These are phyloP conservation scores for Alnus glutinosa DNA, from an alignment of 306 rosid genomes.

Conservation along the genomic window DNA sequence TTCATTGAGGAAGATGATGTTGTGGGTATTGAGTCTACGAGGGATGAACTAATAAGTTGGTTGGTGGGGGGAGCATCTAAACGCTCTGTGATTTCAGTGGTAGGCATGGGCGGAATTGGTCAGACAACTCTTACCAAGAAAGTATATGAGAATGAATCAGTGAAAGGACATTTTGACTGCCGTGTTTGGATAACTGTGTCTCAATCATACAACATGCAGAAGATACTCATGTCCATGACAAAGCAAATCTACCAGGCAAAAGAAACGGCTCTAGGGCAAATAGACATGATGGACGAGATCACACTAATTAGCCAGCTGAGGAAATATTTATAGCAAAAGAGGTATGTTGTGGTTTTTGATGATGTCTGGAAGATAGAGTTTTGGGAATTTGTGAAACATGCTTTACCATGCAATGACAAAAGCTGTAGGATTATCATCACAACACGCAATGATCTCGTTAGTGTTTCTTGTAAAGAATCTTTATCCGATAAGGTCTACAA, in stretches of 20 bases:
- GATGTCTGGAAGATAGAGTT: constrained; percentile 6
- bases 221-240: background rate
- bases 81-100: background rate
- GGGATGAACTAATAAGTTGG: background rate
- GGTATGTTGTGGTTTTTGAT: background rate
- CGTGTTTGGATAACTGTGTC: constrained; percentile 7
- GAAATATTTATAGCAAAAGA: constrained; percentile 1
- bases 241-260: background rate
- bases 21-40: background rate
- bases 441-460: too few species aligned
- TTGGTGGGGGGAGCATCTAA: background rate
- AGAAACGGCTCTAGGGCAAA: background rate
- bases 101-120: background rate
- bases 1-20: constrained; percentile 1
- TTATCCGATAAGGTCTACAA: background rate
- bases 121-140: constrained; percentile 8
- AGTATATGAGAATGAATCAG: background rate
- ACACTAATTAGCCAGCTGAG: background rate
- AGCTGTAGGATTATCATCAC: too few species aligned
- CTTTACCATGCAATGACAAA: background rate
- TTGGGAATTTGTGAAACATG: constrained; percentile 3
- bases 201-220: constrained; percentile 1
- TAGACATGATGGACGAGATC: background rate
- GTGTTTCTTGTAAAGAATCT: background rate
- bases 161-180: background rate